These are phyloP conservation scores for Heterobasidion irregulare DNA, from an alignment of 1,284 basidiomycete genomes.

Conservation along the genomic window DNA sequence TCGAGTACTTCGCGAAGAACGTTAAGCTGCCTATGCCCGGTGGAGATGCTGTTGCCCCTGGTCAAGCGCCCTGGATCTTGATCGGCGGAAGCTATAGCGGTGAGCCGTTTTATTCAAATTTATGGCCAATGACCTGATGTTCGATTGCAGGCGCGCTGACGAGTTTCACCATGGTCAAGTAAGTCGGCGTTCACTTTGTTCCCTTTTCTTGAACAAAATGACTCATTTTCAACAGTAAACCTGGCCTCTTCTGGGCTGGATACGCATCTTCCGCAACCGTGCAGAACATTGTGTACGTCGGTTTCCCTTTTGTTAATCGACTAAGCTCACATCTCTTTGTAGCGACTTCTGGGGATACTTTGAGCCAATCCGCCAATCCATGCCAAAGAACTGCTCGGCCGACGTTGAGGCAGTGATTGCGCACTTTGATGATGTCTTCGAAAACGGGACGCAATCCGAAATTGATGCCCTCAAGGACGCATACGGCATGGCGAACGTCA, in stretches of 20 bases:
- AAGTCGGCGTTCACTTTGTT: not conserved
- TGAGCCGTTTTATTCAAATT: not conserved
- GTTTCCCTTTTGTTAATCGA: not conserved
- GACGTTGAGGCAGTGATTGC: conserved; percentile 58
- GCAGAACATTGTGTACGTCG: conserved; percentile 48
- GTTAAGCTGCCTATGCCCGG: conserved; percentile 59
- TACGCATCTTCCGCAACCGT: conserved; percentile 72
- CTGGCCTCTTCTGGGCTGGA: conserved; percentile 56
- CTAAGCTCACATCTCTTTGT: not conserved
- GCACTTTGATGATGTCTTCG: conserved; percentile 52
- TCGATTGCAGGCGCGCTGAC: conserved; percentile 27
- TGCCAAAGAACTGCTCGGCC: conserved; percentile 67
- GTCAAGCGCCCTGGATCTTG: conserved; percentile 58
- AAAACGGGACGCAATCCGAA: conserved; percentile 30
- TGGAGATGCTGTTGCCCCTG: conserved; percentile 48
- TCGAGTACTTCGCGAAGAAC: conserved; percentile 62
- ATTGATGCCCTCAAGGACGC: conserved; percentile 44
- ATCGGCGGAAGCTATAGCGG: conserved; percentile 60
- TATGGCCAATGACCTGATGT: not conserved
- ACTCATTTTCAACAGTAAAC: conserved; percentile 28
- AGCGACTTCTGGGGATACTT: conserved; percentile 66
- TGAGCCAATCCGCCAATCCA: conserved; percentile 57
- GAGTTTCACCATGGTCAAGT: conserved; percentile 23
- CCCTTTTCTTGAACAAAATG: no score
- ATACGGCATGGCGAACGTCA: conserved; percentile 49